Evolutionary conservation across 2,329 filamentous ascomycete species (phyloP).

Genomic region (Apiospora arundinis): DNA sequence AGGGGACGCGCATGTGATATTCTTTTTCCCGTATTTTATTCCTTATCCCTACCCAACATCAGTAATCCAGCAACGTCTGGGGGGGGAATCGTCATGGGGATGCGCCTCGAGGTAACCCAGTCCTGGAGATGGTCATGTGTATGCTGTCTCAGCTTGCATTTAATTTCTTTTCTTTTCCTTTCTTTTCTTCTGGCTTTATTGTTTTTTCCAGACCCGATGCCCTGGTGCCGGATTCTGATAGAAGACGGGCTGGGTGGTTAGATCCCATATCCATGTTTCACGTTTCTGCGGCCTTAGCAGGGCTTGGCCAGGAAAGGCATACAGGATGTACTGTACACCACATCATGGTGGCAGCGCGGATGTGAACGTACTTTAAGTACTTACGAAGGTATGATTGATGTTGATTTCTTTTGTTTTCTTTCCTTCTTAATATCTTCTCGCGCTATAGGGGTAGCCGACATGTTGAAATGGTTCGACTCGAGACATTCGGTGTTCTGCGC

Average conservation of each 20-base stretch:
- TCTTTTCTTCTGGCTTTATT: background rate
- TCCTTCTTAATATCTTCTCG: background rate
- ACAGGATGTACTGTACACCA: background rate
- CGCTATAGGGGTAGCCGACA: too few relatives aligned
- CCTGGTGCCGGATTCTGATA: background rate
- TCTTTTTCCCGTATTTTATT: background rate
- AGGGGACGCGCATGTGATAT: background rate
- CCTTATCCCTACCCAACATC: background rate
- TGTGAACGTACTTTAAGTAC: background rate
- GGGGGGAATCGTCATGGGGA: background rate
- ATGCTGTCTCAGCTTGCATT: background rate
- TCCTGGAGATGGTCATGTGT: background rate
- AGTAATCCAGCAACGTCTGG: background rate
- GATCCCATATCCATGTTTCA: background rate
- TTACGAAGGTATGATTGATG: too few relatives aligned
- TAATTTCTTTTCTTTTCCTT: background rate
- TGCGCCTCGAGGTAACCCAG: background rate
- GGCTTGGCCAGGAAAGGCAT: background rate
- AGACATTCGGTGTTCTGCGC: slow-evolving; percentile 1
- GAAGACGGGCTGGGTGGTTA: background rate
- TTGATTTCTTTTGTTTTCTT: too few relatives aligned
- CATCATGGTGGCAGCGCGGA: background rate
- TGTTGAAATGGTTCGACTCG: background rate
- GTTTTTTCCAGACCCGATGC: background rate
- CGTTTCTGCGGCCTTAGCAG: background rate